Evolutionary conservation across 345 rosid genomes (phyloP).

Genomic region (Cardiospermum halicacabum): DNA sequence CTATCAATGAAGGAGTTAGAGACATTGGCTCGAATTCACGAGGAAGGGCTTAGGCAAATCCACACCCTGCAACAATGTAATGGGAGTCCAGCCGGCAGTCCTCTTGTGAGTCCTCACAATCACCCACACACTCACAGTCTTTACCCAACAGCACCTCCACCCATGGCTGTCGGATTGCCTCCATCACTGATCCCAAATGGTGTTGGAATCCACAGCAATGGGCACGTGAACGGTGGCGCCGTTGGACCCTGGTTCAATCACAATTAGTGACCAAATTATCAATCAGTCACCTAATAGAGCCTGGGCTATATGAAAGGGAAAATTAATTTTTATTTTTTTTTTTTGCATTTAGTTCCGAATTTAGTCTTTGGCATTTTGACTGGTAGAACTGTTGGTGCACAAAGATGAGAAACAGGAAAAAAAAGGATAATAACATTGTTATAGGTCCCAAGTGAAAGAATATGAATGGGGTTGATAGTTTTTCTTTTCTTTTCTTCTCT

Average conservation of each 20-base stretch:
- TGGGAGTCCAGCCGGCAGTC: conserved; percentile 71
- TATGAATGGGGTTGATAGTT: conserved; percentile 5
- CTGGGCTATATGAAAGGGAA: conserved; percentile 17
- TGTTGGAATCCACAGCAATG: conserved; percentile 70
- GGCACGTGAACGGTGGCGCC: conserved; percentile 71
- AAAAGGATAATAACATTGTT: conserved; percentile 21
- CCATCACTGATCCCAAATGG: conserved; percentile 66
- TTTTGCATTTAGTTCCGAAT: background rate
- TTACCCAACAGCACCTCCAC: conserved; percentile 61
- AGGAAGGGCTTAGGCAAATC: conserved; percentile 90
- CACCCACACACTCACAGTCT: conserved; percentile 63
- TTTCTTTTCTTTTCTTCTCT: too few relatives aligned
- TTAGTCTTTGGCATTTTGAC: conserved; percentile 34
- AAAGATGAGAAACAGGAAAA: conserved; percentile 15
- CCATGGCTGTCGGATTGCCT: conserved; percentile 68
- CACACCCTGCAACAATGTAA: conserved; percentile 71
- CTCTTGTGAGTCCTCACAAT: conserved; percentile 53
- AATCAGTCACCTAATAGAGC: conserved; percentile 16
- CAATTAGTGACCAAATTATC: conserved; percentile 3
- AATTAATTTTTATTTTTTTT: too few relatives aligned
- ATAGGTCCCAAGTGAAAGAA: conserved; percentile 15
- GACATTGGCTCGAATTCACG: conserved; percentile 82
- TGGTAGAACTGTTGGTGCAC: conserved; percentile 32
- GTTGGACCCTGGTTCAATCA: conserved; percentile 91
- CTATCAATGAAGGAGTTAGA: conserved; percentile 90